Base-by-base conservation (phyloP, 2,329 filamentous ascomycete species). In the Microthyrium microscopicum region DNA sequence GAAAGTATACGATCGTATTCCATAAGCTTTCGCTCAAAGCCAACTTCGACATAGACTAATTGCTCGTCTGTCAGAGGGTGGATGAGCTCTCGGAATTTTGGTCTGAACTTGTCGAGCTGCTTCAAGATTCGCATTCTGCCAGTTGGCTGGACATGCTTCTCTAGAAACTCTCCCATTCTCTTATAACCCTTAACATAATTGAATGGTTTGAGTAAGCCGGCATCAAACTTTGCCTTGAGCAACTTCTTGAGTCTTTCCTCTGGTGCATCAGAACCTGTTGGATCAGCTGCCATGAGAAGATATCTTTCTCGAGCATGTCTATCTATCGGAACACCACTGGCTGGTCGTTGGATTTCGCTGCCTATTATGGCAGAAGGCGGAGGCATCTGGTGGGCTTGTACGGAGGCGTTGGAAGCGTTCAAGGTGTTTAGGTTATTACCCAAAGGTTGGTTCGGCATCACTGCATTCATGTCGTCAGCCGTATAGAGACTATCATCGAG, bases 1-100 rank as follows among this genome's bases (percentile, higher is more conserved):
- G 89, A 89, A 60, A 98, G 98, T 2, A 98, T 85, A 20, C 89
- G 82, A 49, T 98, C 89, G 47, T 95, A 95, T 51, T 95, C 89
- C 79, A 95, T 89, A 44, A 98, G 60, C 41, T 81, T 89, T 47
- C 79, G 74, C 55, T 98, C 89, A 50, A 98, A 95, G 87, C 89
- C 95, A 83, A 95, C 94, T 57, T 98, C 89, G 8, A 95, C 87
- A 38, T 85, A 73, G 19, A 95, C 77, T 18, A 98, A 70, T 55
- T 98, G 83, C 52, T 94, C 80, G 55, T 98, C 89, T 2, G 82
- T 94, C 49, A 95, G 62, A 21, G 68, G 76, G 43, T 95, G 84
- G 52, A 92, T 87, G 58, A 91, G 84, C 55, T 95, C 87, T 40
- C 89, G 71, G 49, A 98, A 98, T 50, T 92, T 93, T 12, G 89